A percentile compares a stretch with the other conserved stretches of the same genome.
phyloP scores from a whole-genome alignment of 176 grass and related monocot species.

The Secale cereale region DNA sequence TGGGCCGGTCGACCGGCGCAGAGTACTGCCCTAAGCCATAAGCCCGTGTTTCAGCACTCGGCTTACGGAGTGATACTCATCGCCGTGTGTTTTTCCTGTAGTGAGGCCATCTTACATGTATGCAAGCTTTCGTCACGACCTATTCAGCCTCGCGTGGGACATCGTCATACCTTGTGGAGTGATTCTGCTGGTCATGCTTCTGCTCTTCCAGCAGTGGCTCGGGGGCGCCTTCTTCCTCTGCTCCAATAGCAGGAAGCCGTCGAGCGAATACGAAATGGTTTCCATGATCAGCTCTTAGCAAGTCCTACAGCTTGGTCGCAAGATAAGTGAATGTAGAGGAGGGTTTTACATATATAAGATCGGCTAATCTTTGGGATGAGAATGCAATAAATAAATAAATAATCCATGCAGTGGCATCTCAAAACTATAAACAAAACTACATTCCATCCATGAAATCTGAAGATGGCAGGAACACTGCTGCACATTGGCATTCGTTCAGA shows the following conservation, averaged over 20 bases:
- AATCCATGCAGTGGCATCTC: too few relatives aligned
- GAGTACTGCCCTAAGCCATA: too few relatives aligned
- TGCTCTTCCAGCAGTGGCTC: constrained; percentile 66
- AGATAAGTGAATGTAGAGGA: background rate
- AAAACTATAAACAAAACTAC: too few relatives aligned
- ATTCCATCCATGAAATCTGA: too few relatives aligned
- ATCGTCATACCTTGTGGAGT: constrained; percentile 66
- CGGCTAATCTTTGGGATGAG: too few relatives aligned
- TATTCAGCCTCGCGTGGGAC: constrained; percentile 68
- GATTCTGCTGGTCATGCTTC: constrained; percentile 15
- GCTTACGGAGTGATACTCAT: too few relatives aligned
- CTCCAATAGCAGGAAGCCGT: constrained; percentile 28
- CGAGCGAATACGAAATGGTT: constrained; percentile 64
- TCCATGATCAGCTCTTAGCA: constrained; percentile 42
- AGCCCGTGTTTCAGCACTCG: too few relatives aligned
- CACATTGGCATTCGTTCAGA: too few relatives aligned
- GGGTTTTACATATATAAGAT: background rate
- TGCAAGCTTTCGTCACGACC: constrained; percentile 48
- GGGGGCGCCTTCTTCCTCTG: constrained; percentile 69
- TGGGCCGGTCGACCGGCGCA: too few relatives aligned
- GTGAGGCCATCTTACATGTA: constrained; percentile 58
- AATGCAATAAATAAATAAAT: too few relatives aligned
- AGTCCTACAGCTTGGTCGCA: constrained; percentile 4
- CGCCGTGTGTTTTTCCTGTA: too few relatives aligned
- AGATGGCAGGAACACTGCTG: too few relatives aligned